Base-by-base conservation (phyloP, 345 rosid genomes). In the Hirschfeldia incana region DNA sequence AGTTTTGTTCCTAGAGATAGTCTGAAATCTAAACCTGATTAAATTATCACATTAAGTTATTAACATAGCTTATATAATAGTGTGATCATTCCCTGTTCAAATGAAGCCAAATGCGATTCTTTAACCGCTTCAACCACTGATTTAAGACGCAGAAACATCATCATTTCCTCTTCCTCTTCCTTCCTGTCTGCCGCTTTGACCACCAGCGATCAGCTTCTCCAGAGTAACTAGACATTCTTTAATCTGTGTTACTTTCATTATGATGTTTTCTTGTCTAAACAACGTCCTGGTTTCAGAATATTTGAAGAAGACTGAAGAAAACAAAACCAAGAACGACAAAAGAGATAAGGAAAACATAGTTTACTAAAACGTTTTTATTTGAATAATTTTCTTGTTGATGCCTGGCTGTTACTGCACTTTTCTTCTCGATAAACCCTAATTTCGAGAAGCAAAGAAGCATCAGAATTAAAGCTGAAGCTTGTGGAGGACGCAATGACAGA, bases 221-320 rank as follows among this genome's bases (percentile, higher is more conserved):
- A 86, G 69, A 91, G 98, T 94, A 88, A 73, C 12, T 59, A 10
- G 2, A 46, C 15, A 8, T 36, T 28, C 51, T 63, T 46, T 63
- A 51, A 10, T 9, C 27, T 16, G 7, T 73, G 11, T 65, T 53
- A 11, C 3, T 34, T 36, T 5, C 12, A 26, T 49, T 73, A 36
- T 68, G 21, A 21, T 21, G 21, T 21, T 21, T 21, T 21, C 21
- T 21, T 21, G 21, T 21, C 21, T 59, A 78, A 26, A 57, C 10
- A 33, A 51, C 57, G 57, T 51, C 17, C 2, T 8, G 21, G 72
- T 81, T 58, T 27, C 84, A 94, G 98, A 78, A 80, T 94, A 89
- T 76, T 70, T 92, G 85, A 92, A 91, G 91, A 94, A 91, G 83
- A 83, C 92, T 12, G 91, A 91, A 83, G 97, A 89, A 55, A 94